Evolutionary conservation across 176 grass and related monocot genomes (phyloP).

Genomic region (Oropetium thomaeum): DNA sequence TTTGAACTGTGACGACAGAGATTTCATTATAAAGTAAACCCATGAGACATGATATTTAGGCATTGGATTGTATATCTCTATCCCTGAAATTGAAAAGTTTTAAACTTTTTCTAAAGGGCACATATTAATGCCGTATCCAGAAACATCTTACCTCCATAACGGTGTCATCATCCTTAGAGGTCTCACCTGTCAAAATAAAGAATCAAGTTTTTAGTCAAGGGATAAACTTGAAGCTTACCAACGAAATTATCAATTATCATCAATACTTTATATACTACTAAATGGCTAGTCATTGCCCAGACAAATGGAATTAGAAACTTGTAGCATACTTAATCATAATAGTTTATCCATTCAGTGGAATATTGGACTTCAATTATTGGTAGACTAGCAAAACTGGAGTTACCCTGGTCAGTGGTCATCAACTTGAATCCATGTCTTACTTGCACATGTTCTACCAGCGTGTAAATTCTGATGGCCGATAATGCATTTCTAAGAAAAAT

Average conservation of each 20-base stretch:
- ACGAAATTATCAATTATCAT: not conserved
- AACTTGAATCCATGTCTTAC: not conserved
- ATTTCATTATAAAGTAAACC: not conserved
- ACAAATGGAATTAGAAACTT: too few species aligned
- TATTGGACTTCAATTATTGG: too few species aligned
- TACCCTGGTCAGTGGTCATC: not conserved
- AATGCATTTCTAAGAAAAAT: not conserved
- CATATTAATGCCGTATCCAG: not conserved
- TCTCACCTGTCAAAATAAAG: slow-evolving; percentile 41
- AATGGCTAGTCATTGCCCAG: not conserved
- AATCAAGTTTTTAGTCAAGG: not conserved
- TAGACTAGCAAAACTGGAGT: not conserved
- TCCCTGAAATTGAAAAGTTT: not conserved
- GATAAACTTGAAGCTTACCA: not conserved
- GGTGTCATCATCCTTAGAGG: slow-evolving; percentile 28
- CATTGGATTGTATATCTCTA: not conserved
- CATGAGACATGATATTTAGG: not conserved
- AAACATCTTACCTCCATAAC: slow-evolving; percentile 36
- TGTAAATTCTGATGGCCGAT: not conserved
- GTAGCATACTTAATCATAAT: not conserved
- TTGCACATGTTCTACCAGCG: not conserved
- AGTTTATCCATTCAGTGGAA: not conserved
- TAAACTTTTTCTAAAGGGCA: slow-evolving; percentile 1
- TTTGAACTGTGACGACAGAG: not conserved
- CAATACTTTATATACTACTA: not conserved